Percentiles rank a stretch among this genome's conserved stretches.
Evolutionary conservation across 202 grass and related monocot genomes (phyloP).

Genomic region (Carex arenaria): DNA sequence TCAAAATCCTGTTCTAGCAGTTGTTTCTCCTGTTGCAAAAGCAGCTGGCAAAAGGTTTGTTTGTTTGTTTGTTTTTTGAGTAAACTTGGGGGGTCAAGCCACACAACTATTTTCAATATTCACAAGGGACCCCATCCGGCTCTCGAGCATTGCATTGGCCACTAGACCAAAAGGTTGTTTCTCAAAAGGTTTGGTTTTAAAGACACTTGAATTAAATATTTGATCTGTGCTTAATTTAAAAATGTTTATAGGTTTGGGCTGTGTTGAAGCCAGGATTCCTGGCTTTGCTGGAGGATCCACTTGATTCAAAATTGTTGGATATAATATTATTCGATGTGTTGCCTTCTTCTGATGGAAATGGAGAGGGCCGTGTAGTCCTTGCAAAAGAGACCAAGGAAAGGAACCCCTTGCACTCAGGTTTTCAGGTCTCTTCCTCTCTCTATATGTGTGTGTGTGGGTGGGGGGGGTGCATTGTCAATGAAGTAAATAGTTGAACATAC

Average conservation of each 20-base stretch:
- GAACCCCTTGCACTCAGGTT: slow-evolving; percentile 82
- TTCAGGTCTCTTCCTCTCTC: slow-evolving; percentile 48
- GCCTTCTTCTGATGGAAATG: slow-evolving; percentile 78
- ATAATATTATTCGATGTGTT: slow-evolving; percentile 92
- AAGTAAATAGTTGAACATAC: background rate
- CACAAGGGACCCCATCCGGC: no score
- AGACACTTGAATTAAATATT: background rate
- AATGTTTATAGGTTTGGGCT: slow-evolving; percentile 72
- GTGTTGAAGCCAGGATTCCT: slow-evolving; percentile 96
- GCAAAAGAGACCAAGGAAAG: slow-evolving; percentile 93
- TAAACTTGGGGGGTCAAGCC: no score
- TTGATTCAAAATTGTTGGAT: slow-evolving; percentile 91
- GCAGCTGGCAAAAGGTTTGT: slow-evolving; percentile 87
- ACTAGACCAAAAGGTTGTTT: no score
- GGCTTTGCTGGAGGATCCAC: slow-evolving; percentile 88
- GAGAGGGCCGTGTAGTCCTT: slow-evolving; percentile 71
- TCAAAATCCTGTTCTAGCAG: slow-evolving; percentile 56
- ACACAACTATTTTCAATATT: no score
- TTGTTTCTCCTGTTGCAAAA: slow-evolving; percentile 83
- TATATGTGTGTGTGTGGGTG: background rate
- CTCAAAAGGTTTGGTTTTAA: background rate
- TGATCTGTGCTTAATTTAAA: slow-evolving; percentile 25
- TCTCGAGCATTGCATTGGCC: no score
- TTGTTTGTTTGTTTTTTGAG: background rate
- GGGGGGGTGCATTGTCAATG: background rate